Conservation (phyloP, 1,284 basidiomycete species). For the Pascua guehoae region DNA sequence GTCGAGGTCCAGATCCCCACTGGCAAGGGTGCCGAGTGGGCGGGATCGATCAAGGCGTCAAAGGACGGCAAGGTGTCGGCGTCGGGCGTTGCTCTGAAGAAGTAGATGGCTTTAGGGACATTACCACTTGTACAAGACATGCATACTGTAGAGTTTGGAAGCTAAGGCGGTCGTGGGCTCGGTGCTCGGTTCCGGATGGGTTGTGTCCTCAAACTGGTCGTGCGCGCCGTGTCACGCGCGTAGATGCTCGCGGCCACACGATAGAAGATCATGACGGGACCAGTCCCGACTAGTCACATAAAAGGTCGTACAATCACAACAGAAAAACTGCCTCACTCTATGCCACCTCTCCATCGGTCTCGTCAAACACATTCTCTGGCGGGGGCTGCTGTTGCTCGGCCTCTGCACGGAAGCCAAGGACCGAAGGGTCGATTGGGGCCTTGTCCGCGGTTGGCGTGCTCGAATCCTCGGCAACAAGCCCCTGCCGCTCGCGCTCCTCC, state of each 20-base stretch:
- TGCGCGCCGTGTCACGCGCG: no score
- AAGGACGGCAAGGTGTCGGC: conserved; percentile 16
- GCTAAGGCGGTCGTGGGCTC: no score
- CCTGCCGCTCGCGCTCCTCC: not conserved
- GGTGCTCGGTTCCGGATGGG: no score
- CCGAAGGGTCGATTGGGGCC: conserved; percentile 1
- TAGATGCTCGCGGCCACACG: no score
- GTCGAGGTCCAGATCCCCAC: conserved; percentile 52
- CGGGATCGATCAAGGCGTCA: conserved; percentile 21
- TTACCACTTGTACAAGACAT: no score
- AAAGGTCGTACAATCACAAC: no score
- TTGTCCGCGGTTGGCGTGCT: not conserved
- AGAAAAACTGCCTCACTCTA: not conserved
- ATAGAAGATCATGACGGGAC: no score
- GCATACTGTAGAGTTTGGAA: no score
- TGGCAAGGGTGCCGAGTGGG: conserved; percentile 37
- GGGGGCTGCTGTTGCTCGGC: conserved; percentile 5
- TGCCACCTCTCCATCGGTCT: conserved; percentile 19
- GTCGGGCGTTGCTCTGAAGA: conserved; percentile 2
- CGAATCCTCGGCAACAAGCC: not conserved
- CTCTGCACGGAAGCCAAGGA: conserved; percentile 17
- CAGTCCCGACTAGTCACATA: no score
- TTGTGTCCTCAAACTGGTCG: no score
- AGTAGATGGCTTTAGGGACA: not conserved
- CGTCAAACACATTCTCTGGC: conserved; percentile 19